These are phyloP conservation scores for Clathrus columnatus DNA, from an alignment of 768 basidiomycete species.

Conservation along the genomic window DNA sequence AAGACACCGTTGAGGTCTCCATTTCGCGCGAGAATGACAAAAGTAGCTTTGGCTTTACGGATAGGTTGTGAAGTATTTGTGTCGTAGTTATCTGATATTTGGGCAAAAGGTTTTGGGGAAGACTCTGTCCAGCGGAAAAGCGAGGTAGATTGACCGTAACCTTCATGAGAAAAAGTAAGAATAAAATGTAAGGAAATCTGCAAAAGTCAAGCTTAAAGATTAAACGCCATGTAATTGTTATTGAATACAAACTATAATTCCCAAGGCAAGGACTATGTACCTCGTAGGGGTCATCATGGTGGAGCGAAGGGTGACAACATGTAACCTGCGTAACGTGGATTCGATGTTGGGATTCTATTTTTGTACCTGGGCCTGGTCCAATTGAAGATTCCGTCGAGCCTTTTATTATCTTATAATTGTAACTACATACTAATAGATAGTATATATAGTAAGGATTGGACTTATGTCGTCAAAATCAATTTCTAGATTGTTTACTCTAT, in stretches of 20 bases:
- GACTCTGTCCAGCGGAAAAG: conserved; percentile 32
- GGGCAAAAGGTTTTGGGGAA: conserved; percentile 31
- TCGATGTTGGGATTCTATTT: no score
- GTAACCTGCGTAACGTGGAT: not conserved
- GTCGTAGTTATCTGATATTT: conserved; percentile 52
- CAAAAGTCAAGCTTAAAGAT: conserved; percentile 11
- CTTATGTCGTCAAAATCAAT: no score
- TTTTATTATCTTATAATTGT: no score
- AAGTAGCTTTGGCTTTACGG: conserved; percentile 74
- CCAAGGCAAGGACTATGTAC: conserved; percentile 41
- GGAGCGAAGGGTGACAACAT: not conserved
- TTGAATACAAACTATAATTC: conserved; percentile 35
- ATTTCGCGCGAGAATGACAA: conserved; percentile 66
- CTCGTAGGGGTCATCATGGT: conserved; percentile 54
- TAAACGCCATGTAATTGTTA: not conserved
- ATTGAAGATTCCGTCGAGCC: no score
- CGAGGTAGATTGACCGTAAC: conserved; percentile 42
- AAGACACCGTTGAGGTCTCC: conserved; percentile 50
- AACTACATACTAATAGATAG: no score
- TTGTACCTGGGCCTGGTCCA: no score
- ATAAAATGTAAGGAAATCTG: conserved; percentile 52
- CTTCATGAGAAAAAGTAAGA: conserved; percentile 40
- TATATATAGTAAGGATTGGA: no score
- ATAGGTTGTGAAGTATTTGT: conserved; percentile 28
- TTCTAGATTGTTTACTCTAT: no score